phyloP scores from a whole-genome alignment of 305 asterid genomes.

The Fraxinus sp. region DNA sequence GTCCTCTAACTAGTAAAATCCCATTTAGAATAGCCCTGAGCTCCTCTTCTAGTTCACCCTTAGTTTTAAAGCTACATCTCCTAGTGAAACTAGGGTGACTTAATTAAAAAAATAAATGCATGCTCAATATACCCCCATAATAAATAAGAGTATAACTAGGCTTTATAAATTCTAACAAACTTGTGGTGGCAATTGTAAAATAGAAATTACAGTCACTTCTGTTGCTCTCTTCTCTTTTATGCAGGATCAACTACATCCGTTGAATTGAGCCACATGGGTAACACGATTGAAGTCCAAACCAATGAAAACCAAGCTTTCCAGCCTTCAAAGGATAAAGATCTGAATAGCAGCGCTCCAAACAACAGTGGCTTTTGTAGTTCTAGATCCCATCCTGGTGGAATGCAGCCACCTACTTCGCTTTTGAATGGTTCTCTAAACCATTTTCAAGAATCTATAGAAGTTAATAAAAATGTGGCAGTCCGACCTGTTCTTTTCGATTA shows the following conservation, averaged over 20 bases:
- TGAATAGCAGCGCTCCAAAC: constrained; percentile 24
- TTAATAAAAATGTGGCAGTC: constrained; percentile 30
- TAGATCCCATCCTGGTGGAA: constrained; percentile 30
- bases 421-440: constrained; percentile 38
- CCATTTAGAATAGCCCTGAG: too few species aligned
- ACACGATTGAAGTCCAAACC: constrained; percentile 36
- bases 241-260: constrained; percentile 34
- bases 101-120: neutral
- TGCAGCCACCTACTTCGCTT: constrained; percentile 35
- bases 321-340: constrained; percentile 45
- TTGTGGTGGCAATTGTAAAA: constrained; percentile 20
- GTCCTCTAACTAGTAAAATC: too few species aligned
- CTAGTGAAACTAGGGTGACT: neutral
- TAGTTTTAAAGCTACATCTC: neutral
- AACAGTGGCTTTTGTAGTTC: constrained; percentile 16
- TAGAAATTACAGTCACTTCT: constrained; percentile 25
- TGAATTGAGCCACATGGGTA: constrained; percentile 30
- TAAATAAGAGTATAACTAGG: neutral
- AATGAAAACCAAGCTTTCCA: constrained; percentile 42
- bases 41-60: too few species aligned
- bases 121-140: neutral
- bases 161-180: neutral
- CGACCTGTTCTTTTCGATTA: constrained; percentile 40
- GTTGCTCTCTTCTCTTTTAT: constrained; percentile 52
- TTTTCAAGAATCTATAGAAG: constrained; percentile 42